These are phyloP conservation scores for Sanghuangporus baumii DNA, from an alignment of 1,284 basidiomycete genomes.

Conservation along the genomic window DNA sequence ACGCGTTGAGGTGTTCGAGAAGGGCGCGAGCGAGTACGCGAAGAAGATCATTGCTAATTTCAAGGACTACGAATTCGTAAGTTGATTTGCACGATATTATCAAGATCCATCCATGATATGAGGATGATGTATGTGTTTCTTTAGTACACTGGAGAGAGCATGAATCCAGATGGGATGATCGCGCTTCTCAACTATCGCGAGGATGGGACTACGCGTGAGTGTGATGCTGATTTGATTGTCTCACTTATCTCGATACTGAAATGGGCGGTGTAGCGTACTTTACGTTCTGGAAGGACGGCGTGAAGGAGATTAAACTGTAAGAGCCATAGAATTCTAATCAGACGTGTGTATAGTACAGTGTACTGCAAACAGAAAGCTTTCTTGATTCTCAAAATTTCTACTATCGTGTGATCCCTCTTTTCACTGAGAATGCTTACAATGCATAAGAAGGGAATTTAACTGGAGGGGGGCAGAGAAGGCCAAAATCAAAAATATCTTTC, in stretches of 20 bases:
- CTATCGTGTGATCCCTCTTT: too few relatives aligned
- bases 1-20: slow-evolving; percentile 79
- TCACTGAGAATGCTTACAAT: too few relatives aligned
- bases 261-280: slow-evolving; percentile 63
- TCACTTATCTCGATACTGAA: not conserved
- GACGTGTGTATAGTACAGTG: slow-evolving; percentile 16
- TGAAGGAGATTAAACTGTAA: slow-evolving; percentile 66
- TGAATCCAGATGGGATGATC: slow-evolving; percentile 89
- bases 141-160: slow-evolving; percentile 80
- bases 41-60: slow-evolving; percentile 92
- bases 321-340: slow-evolving; percentile 24
- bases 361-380: too few relatives aligned
- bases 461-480: not conserved
- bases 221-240: not conserved
- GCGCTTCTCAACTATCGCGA: slow-evolving; percentile 82
- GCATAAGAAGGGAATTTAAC: not conserved
- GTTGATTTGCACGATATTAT: not conserved
- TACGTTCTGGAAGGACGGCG: slow-evolving; percentile 90
- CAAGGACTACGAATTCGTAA: slow-evolving; percentile 87
- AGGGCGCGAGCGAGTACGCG: slow-evolving; percentile 68
- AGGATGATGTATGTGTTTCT: slow-evolving; percentile 19
- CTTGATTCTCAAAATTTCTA: too few relatives aligned
- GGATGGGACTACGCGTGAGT: slow-evolving; percentile 74
- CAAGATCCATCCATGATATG: not conserved
- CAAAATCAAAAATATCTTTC: not conserved